Evolutionary conservation across 1,284 basidiomycete genomes (phyloP), one percentile per base, ranked within the genome.

Genomic region (Peniophora sp.): DNA sequence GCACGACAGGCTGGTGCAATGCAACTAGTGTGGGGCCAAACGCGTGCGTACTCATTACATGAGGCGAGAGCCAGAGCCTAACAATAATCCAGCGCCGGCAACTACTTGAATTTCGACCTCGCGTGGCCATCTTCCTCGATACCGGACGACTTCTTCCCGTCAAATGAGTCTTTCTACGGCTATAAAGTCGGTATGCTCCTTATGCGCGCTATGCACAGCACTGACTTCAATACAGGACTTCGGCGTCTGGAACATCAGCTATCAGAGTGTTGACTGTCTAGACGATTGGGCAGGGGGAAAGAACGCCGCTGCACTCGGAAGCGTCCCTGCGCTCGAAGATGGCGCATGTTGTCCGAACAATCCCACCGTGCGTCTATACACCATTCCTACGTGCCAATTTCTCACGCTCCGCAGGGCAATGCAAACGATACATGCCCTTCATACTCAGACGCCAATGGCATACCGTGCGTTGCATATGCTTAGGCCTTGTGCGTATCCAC

Each of bases 171-270:
- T 12, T 61, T 83, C 60, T 76, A 84, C 65, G 73, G 84, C 78
- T 78, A 68, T 54, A 66, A 70, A 22, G 75, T 77, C 49, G 55
- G 71, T 55, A 53, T 23, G 20, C 20, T 22, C 41, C 27, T 27
- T 20, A 9, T 47, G 12, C 47, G 24, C 22, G 41, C 39, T 23
- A 8, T 3, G 18, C 44, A 8, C 47, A 53, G 32, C 49, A 49
- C 20, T 47, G 22, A 50, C 8, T 15, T 52, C 35, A 27, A 15
- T 37, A 50, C 51, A 85, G 83, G 86, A 88, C 58, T 89, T 88
- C 66, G 85, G 87, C 47, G 78, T 88, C n/a, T 89, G 87, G 87
- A 88, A 88, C 58, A 71, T 87, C 55, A 80, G 73, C 34, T 89
- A 89, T 60, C 63, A 78, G 55, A 70, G 67, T 36, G 78, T 88